These are phyloP conservation scores for Calonectria crousiana DNA, from an alignment of 2,329 filamentous ascomycete species.

Conservation along the genomic window DNA sequence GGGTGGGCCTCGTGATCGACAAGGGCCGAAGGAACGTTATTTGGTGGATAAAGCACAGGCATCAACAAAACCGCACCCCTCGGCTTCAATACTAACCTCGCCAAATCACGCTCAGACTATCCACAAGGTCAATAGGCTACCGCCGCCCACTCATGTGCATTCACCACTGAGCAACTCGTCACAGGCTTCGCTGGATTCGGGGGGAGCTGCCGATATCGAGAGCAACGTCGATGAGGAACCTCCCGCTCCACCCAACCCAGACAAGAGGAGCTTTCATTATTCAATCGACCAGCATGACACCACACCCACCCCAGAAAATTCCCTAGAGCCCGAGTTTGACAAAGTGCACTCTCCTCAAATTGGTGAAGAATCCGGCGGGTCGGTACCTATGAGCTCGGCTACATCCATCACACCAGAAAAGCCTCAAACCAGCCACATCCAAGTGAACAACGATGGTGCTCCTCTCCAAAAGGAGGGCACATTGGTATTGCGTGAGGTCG, in stretches of 20 bases:
- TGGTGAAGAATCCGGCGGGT: slow-evolving; percentile 12
- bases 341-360: slow-evolving; percentile 1
- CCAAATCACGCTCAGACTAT: neutral
- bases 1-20: neutral
- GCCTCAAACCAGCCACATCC: slow-evolving; percentile 23
- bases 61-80: neutral
- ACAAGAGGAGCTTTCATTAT: neutral
- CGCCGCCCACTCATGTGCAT: neutral
- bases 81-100: neutral
- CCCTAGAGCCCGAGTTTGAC: slow-evolving; percentile 8
- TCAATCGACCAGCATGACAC: slow-evolving; percentile 12
- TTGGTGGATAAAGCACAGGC: slow-evolving; percentile 8
- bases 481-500: slow-evolving; percentile 6
- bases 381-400: neutral
- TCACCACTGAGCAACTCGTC: neutral
- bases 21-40: slow-evolving; percentile 3
- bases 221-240: slow-evolving; percentile 16
- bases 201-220: slow-evolving; percentile 1
- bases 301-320: slow-evolving; percentile 8
- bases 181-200: slow-evolving; percentile 4
- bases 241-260: neutral
- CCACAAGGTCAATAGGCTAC: neutral
- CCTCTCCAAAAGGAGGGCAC: neutral
- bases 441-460: slow-evolving; percentile 26
- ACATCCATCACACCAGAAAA: neutral